Base-by-base conservation (phyloP, 805 yeast genomes). In the Diddensiella santjacobensis region DNA sequence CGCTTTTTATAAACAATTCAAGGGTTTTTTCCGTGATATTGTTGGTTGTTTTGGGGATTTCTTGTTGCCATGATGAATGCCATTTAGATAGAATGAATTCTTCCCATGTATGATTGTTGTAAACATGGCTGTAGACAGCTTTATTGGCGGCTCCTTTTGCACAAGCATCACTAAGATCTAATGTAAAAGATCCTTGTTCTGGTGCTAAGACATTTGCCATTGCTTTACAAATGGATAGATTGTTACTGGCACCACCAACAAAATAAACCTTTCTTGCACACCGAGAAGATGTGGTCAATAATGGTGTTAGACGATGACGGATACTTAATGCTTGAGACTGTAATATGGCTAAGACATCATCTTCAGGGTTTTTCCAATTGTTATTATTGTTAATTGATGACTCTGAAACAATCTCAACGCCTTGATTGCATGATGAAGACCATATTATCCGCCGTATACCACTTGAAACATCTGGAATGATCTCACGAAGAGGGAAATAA, bases 81-180 rank as follows among this genome's bases (percentile, higher is more conserved):
- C 52, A 53, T 19, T 46, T 31, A 29, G 29, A 17, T 3, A 22
- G 15, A 22, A 54, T 51, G 35, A 50, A 53, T 23, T 42, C 38
- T 13, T 54, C 55, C 58, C 58, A 54, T 19, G 45, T 13, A 8
- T 15, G 11, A 10, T 26, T 43, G 11, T 13, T 26, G 5, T 23
- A 15, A n/a, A 24, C 22, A 2, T 39, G 47, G 3, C 58, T 55
- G 36, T 40, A 88, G 42, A 82, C 71, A 1, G 96, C 91, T 62
- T 86, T 84, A 67, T 76, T 86, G 37, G 95, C 91, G 3, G 96
- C 96, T 22, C 96, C 96, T 30, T 87, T 65, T 0, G 96, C 96
- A 73, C 96, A 89, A 1, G 96, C 93, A 66, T 89, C 89, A 4
- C 91, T 80, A 41, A 87, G 78, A 58, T 86, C 89, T 33, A 84